These are phyloP conservation scores for Saussurea involucrata DNA, from an alignment of 129 eudicot species.

Conservation along the genomic window DNA sequence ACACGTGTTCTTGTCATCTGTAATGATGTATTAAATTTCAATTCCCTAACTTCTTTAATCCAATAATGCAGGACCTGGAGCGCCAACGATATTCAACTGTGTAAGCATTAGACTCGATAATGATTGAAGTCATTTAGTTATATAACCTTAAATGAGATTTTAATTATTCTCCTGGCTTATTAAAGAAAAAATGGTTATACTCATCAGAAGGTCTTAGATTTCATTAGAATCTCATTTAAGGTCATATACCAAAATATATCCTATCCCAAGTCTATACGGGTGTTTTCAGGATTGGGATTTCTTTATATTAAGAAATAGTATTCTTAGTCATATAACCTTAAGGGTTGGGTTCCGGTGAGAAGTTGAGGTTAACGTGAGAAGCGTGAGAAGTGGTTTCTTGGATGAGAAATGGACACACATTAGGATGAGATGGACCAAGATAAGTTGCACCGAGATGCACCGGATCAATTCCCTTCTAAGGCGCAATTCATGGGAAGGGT, in stretches of 20 bases:
- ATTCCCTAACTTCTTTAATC: not conserved
- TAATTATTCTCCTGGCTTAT: not conserved
- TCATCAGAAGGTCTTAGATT: not conserved
- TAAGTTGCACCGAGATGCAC: no score
- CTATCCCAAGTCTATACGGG: not conserved
- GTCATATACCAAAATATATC: no score
- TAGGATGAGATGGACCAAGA: no score
- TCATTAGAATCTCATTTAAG: not conserved
- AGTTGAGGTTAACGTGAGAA: no score
- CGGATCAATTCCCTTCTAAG: no score
- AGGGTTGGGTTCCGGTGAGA: no score
- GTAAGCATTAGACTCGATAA: conserved; percentile 43
- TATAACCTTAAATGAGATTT: not conserved
- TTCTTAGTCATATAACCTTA: not conserved
- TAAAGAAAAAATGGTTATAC: no score
- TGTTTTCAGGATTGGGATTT: not conserved
- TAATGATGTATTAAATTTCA: conserved; percentile 9
- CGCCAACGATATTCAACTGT: conserved; percentile 72
- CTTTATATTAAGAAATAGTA: not conserved
- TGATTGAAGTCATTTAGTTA: not conserved
- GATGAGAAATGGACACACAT: no score
- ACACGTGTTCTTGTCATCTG: not conserved
- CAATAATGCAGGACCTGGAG: conserved; percentile 79
- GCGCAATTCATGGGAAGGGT: no score
- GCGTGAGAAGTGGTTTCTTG: no score